Evolutionary conservation across 2,329 filamentous ascomycete genomes (phyloP).

Genomic region (Sclerotinia spermophila): DNA sequence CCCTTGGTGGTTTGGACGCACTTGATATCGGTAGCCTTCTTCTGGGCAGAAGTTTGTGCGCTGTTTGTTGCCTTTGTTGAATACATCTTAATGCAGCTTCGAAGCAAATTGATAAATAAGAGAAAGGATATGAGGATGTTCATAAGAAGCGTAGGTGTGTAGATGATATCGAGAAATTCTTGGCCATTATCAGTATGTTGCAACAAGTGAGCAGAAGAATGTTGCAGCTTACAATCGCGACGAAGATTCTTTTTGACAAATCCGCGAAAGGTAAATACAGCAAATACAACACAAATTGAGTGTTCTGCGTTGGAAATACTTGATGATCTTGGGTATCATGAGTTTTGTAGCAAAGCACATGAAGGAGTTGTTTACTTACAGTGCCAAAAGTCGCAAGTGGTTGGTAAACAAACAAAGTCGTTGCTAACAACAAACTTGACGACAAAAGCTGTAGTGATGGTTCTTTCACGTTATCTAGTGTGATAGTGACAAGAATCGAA

Average conservation of each 20-base stretch:
- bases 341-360: background rate
- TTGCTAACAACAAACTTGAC: background rate
- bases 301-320: background rate
- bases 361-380: background rate
- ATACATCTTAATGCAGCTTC: background rate
- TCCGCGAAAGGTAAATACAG: background rate
- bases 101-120: background rate
- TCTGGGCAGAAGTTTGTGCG: background rate
- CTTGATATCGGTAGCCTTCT: background rate
- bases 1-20: conserved; percentile 8
- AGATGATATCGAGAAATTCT: background rate
- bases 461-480: background rate
- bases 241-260: background rate
- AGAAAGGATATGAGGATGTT: background rate
- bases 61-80: background rate
- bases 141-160: background rate
- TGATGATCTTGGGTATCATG: background rate
- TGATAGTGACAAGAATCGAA: background rate
- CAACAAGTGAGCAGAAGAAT: background rate
- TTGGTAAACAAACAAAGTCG: background rate
- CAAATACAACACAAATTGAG: background rate
- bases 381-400: background rate
- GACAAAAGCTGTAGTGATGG: background rate
- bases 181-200: background rate
- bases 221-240: background rate